phyloP scores from a whole-genome alignment of 192 early-diverging fungal species.

The Piromyces sp. region DNA sequence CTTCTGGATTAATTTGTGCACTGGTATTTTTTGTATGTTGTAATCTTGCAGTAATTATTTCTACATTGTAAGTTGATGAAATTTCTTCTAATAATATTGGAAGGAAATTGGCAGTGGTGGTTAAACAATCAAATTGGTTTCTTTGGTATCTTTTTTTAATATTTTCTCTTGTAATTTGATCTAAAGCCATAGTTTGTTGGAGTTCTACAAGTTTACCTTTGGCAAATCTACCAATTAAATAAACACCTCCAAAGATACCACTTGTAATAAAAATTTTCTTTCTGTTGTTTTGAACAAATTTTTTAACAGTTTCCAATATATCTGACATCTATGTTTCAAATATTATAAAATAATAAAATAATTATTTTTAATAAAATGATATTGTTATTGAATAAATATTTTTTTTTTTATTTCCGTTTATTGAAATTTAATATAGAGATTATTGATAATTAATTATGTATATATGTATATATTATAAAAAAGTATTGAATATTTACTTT shows the following conservation, averaged over 20 bases:
- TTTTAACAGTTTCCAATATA: neutral
- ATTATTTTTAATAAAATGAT: too few relatives aligned
- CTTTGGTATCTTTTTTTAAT: neutral
- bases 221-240: neutral
- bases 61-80: neutral
- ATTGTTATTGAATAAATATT: too few relatives aligned
- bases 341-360: too few relatives aligned
- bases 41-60: neutral
- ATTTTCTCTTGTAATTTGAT: neutral
- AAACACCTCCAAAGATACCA: neutral
- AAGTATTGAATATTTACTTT: too few relatives aligned
- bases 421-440: too few relatives aligned
- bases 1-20: neutral
- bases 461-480: too few relatives aligned
- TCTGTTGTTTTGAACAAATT: neutral
- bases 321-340: neutral
- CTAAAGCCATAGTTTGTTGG: neutral
- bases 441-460: too few relatives aligned
- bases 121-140: neutral
- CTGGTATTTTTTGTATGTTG: neutral
- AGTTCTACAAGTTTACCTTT: neutral
- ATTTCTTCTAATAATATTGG: neutral
- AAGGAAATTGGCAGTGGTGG: neutral
- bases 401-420: too few relatives aligned
- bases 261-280: neutral